Conservation (phyloP, 257 asterid genomes). For the Fraxinus pennsylvanica region DNA sequence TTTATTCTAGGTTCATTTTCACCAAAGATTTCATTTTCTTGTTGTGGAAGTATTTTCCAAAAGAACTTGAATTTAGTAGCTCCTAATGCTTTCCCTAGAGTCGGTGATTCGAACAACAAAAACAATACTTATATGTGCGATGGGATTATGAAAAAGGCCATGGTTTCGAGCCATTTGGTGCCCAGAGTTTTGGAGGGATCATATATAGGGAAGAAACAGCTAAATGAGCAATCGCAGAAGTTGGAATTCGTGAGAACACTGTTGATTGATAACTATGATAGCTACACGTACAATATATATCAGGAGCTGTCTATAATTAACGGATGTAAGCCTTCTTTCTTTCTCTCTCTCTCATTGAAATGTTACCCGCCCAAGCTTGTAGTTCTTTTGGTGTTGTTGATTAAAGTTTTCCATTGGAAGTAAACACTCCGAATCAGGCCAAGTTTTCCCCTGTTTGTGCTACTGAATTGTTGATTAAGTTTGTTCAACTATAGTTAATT, state of each 20-base stretch:
- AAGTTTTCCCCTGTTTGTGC: neutral
- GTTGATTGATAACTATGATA: conserved; percentile 93
- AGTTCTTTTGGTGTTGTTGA: neutral
- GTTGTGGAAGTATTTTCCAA: conserved; percentile 40
- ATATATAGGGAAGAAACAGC: conserved; percentile 44
- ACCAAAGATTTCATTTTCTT: conserved; percentile 49
- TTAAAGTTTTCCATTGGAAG: neutral
- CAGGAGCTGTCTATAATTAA: conserved; percentile 89
- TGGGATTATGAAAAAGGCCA: conserved; percentile 38
- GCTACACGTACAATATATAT: conserved; percentile 91
- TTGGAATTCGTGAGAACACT: conserved; percentile 64
- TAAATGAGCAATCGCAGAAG: conserved; percentile 48
- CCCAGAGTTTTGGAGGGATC: conserved; percentile 70
- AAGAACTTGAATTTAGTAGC: conserved; percentile 37
- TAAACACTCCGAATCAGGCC: neutral
- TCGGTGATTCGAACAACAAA: conserved; percentile 38
- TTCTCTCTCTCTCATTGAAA: neutral
- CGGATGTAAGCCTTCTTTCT: conserved; percentile 62
- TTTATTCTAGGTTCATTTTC: conserved; percentile 50
- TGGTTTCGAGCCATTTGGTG: conserved; percentile 56
- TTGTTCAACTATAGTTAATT: neutral
- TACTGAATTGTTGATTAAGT: neutral
- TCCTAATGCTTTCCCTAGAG: conserved; percentile 42
- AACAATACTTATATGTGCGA: conserved; percentile 24
- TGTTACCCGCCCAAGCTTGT: neutral